Evolutionary conservation across 805 yeast genomes (phyloP), one percentile per base, ranked within the genome.

Genomic region (Torulaspora delbrueckii): DNA sequence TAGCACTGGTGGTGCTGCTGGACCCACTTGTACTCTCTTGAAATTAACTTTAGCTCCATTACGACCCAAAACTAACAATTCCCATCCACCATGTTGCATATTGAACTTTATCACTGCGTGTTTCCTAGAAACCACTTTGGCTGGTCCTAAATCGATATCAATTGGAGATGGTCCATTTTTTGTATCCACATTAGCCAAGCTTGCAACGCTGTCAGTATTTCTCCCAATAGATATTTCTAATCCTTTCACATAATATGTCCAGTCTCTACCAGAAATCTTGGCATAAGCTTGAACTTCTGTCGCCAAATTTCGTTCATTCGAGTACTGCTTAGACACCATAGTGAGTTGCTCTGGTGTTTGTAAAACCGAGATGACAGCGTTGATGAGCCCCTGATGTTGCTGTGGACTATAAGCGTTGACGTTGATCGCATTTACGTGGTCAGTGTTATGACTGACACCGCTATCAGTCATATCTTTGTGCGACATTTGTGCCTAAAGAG

Each of bases 231-330:
- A 70, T 4, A 91, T 77, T 24, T 76, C 76, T 42, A 91, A 71
- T 13, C 81, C 73, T 62, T 90, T 87, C 35, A 93, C 96, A 60
- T 89, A 93, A 63, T 76, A 93, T 1, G 99, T 91, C 99, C 99
- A 93, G 59, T 80, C 81, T 28, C 76, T 70, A 36, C 99, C 99
- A 0, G 97, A 90, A 39, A 93, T 83, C 65, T 93, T 93, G 28
- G 97, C 99, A 65, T 91, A 93, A 0, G 99, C 99, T 68, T 90
- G 96, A n/a, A 93, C 90, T 63, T 90, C 96, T 4, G 73, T 62
- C 31, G 74, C 76, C 27, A 72, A 61, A 44, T 71, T 84, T 50
- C 79, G 78, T 42, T 82, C 87, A 65, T 93, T 93, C 45, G 91
- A 79, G 62, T 78, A 86, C 22, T 70, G 76, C 38, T 69, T 70